phyloP scores from a whole-genome alignment of 2,329 filamentous ascomycete genomes.

The Ophiocordyceps polyrhachis-furcata region DNA sequence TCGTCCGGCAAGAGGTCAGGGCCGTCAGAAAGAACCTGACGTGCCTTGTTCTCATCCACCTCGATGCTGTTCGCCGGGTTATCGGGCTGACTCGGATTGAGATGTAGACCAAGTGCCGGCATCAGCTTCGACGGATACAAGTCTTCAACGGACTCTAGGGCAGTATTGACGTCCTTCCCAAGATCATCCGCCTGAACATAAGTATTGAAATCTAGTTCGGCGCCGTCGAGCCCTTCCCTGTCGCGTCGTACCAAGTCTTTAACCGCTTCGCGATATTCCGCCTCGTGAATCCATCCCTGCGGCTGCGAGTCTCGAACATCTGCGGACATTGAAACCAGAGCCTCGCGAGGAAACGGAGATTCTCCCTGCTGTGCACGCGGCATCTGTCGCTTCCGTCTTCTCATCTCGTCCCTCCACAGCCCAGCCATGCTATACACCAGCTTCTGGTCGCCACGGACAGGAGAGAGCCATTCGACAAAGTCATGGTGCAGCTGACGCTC shows the following conservation, averaged over 20 bases:
- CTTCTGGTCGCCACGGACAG: constrained; percentile 50
- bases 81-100: constrained; percentile 19
- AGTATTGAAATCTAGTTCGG: constrained; percentile 38
- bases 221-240: constrained; percentile 20
- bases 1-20: constrained; percentile 30
- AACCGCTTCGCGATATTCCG: constrained; percentile 55
- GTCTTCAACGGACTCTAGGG: constrained; percentile 70
- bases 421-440: constrained; percentile 87
- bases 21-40: constrained; percentile 25
- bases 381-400: constrained; percentile 56
- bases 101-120: constrained; percentile 23
- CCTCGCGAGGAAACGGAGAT: constrained; percentile 66
- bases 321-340: constrained; percentile 74
- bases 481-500: constrained; percentile 71
- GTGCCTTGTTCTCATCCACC: constrained; percentile 45
- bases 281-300: constrained; percentile 87
- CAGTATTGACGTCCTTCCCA: constrained; percentile 49
- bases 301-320: constrained; percentile 51
- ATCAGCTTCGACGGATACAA: constrained; percentile 53
- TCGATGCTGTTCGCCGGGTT: constrained; percentile 28
- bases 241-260: constrained; percentile 46
- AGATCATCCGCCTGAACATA: constrained; percentile 39
- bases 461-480: constrained; percentile 55
- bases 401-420: constrained; percentile 79
- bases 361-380: constrained; percentile 42